Evolutionary conservation across 1,284 basidiomycete genomes (phyloP).

Genomic region (Ceratobasidium sp.): DNA sequence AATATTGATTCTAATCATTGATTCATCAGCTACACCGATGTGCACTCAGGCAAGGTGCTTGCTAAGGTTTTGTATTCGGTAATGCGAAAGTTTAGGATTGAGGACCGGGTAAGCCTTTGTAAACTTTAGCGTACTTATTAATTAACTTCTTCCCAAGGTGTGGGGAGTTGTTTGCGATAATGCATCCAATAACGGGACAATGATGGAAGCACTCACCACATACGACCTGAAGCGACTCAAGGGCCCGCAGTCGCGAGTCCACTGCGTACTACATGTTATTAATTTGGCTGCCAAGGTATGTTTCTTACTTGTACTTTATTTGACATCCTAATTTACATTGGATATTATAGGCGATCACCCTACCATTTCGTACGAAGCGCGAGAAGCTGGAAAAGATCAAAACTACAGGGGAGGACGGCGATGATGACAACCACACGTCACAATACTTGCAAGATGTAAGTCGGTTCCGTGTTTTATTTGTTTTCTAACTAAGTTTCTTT

Average conservation of each 20-base stretch:
- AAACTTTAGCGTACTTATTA: not conserved
- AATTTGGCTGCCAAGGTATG: not conserved
- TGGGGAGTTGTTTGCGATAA: conserved; percentile 12
- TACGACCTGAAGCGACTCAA: not conserved
- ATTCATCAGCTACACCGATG: not conserved
- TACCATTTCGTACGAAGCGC: not conserved
- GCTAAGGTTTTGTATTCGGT: not conserved
- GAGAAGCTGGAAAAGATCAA: too few species aligned
- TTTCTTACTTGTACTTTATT: not conserved
- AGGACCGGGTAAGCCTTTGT: not conserved
- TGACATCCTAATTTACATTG: not conserved
- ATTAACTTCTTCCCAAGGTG: too few species aligned
- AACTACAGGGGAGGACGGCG: too few species aligned
- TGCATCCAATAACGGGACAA: not conserved
- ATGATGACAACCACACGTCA: too few species aligned
- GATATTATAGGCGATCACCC: not conserved
- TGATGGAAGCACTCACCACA: not conserved
- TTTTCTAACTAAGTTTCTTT: too few species aligned
- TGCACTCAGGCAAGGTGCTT: not conserved
- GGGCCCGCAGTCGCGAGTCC: not conserved
- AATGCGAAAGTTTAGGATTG: not conserved
- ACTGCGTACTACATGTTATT: not conserved
- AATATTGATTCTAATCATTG: too few species aligned
- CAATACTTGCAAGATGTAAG: too few species aligned
- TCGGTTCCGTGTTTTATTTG: too few species aligned